Evolutionary conservation across 1,284 basidiomycete species (phyloP).

Genomic region (Cutaneotrichosporon curvatum): DNA sequence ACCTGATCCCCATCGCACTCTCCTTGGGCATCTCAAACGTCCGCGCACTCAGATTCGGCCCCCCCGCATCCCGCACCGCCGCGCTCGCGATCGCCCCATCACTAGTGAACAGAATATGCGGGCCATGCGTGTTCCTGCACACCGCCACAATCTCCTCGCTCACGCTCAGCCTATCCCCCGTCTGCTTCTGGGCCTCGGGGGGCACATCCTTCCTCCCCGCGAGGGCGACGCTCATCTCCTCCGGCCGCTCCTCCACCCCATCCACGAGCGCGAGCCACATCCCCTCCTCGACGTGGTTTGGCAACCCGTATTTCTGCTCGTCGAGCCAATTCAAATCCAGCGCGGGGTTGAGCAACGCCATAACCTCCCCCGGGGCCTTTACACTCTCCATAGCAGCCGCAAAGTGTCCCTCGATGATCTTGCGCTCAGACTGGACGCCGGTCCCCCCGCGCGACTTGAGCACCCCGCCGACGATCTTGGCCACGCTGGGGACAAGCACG

Average conservation of each 20-base stretch:
- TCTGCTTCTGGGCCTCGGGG: constrained; percentile 9
- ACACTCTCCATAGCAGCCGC: constrained; percentile 8
- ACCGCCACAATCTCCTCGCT: constrained; percentile 14
- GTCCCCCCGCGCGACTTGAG: constrained; percentile 9
- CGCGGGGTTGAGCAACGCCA: constrained; percentile 14
- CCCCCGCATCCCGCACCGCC: constrained; percentile 14
- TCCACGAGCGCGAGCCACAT: constrained; percentile 18
- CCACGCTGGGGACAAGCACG: constrained; percentile 14
- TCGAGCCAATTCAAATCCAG: constrained; percentile 14
- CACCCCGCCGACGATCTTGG: constrained; percentile 14
- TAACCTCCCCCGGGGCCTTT: constrained; percentile 4
- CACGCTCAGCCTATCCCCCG: constrained; percentile 15
- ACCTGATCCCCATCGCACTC: too few relatives aligned
- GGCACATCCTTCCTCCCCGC: constrained; percentile 3
- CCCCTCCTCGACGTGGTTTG: constrained; percentile 12
- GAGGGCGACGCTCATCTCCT: constrained; percentile 4
- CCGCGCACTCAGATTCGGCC: constrained; percentile 8
- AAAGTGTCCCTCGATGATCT: constrained; percentile 12
- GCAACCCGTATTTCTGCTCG: constrained; percentile 15
- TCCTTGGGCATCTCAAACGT: not conserved
- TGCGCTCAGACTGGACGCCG: constrained; percentile 10
- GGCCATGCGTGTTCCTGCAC: constrained; percentile 11
- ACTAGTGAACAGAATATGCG: constrained; percentile 12
- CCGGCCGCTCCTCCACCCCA: constrained; percentile 13
- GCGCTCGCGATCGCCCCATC: constrained; percentile 9